These are phyloP conservation scores for Dendryphion nanum DNA, from an alignment of 2,329 filamentous ascomycete species.

Conservation along the genomic window DNA sequence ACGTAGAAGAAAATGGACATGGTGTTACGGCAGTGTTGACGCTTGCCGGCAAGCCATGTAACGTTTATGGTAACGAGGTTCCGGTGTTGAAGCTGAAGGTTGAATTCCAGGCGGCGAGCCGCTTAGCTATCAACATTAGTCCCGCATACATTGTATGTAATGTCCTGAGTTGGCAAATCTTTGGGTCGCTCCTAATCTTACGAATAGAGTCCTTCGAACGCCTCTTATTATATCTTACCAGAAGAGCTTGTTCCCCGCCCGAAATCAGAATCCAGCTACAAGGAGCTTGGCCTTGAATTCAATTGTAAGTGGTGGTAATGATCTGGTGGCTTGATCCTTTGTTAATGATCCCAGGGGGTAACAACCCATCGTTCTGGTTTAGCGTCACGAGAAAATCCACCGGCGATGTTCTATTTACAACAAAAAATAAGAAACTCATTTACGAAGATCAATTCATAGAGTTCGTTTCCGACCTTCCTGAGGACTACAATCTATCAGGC, in stretches of 20 bases:
- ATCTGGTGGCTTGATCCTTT: not conserved
- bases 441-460: slow-evolving; percentile 79
- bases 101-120: slow-evolving; percentile 63
- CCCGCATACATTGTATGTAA: slow-evolving; percentile 57
- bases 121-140: slow-evolving; percentile 68
- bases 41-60: slow-evolving; percentile 59
- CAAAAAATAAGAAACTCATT: slow-evolving; percentile 61
- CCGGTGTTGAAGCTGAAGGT: slow-evolving; percentile 65
- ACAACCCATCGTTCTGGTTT: slow-evolving; percentile 58
- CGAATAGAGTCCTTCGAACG: slow-evolving; percentile 53
- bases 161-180: too few species aligned
- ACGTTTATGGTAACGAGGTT: slow-evolving; percentile 76
- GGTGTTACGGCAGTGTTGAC: slow-evolving; percentile 54
- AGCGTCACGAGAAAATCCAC: slow-evolving; percentile 56
- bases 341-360: slow-evolving; percentile 44
- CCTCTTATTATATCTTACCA: slow-evolving; percentile 66
- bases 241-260: slow-evolving; percentile 63
- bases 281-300: slow-evolving; percentile 51
- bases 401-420: slow-evolving; percentile 68
- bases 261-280: slow-evolving; percentile 36
- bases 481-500: slow-evolving; percentile 74
- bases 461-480: slow-evolving; percentile 63
- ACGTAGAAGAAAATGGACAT: slow-evolving; percentile 45
- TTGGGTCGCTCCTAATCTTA: slow-evolving; percentile 10
- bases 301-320: slow-evolving; percentile 24